Evolutionary conservation across 805 yeast genomes (phyloP).

Genomic region (Sugiyamaella boreocaroliniensis): DNA sequence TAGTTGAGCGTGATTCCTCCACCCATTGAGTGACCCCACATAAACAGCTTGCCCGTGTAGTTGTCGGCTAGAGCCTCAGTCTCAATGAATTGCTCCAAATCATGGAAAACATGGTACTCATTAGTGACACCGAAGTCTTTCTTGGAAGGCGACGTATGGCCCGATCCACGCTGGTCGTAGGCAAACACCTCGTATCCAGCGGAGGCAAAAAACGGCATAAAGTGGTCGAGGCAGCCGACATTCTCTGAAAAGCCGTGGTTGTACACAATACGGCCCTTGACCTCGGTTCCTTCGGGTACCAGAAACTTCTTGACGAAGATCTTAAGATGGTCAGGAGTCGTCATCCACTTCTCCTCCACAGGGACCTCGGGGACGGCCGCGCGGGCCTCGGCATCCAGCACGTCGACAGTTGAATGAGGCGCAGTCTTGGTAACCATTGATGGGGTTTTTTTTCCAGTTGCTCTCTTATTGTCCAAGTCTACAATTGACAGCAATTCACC

Average conservation of each 20-base stretch:
- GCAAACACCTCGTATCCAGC: constrained; percentile 32
- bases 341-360: constrained; percentile 2
- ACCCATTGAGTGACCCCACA: constrained; percentile 37
- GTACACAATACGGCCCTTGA: constrained; percentile 28
- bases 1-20: constrained; percentile 34
- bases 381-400: too few species aligned
- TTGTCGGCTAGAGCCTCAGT: constrained; percentile 6
- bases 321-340: constrained; percentile 11
- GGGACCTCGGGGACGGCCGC: background rate
- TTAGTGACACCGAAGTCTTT: constrained; percentile 30
- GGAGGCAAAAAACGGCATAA: constrained; percentile 26
- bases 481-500: too few species aligned
- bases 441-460: too few species aligned
- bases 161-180: constrained; percentile 37
- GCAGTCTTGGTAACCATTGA: too few species aligned
- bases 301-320: constrained; percentile 15
- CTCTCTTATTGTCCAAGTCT: too few species aligned
- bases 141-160: constrained; percentile 26
- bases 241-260: constrained; percentile 36
- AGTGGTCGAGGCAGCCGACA: constrained; percentile 26
- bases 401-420: too few species aligned
- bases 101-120: constrained; percentile 28
- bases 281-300: constrained; percentile 16
- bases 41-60: constrained; percentile 23
- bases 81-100: constrained; percentile 29